These are phyloP conservation scores for Leccinum boreale DNA, from an alignment of 768 basidiomycete species.

Conservation along the genomic window DNA sequence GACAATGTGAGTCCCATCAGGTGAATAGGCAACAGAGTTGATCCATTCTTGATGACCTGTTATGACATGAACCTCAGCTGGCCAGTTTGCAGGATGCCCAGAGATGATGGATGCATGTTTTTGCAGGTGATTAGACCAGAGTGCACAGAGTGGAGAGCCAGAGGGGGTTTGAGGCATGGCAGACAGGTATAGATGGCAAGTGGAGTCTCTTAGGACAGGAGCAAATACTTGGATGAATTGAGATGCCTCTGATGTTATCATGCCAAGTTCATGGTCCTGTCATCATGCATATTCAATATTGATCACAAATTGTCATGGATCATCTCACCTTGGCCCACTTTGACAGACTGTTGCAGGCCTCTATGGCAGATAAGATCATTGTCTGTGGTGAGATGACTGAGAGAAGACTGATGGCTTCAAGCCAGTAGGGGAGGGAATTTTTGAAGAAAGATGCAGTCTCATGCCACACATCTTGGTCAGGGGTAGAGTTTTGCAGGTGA, in stretches of 20 bases:
- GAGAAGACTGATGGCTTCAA: conserved; percentile 34
- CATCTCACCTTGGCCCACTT: background rate
- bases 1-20: background rate
- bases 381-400: background rate
- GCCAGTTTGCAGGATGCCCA: background rate
- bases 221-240: no score
- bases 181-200: no score
- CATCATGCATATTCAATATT: no score
- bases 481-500: background rate
- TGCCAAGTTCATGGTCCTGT: background rate
- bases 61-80: background rate
- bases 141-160: no score
- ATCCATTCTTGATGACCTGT: background rate
- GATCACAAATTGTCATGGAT: background rate
- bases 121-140: no score
- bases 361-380: background rate
- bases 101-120: no score
- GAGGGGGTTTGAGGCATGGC: no score
- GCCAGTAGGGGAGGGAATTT: conserved; percentile 34
- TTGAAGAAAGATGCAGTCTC: conserved; percentile 13
- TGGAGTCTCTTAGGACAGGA: no score
- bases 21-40: background rate
- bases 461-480: background rate
- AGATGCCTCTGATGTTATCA: background rate
- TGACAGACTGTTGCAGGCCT: background rate